Percentiles rank a stretch among this genome's conserved stretches.
Conservation (phyloP, 1,284 basidiomycete species). For the Pterula multifida region DNA sequence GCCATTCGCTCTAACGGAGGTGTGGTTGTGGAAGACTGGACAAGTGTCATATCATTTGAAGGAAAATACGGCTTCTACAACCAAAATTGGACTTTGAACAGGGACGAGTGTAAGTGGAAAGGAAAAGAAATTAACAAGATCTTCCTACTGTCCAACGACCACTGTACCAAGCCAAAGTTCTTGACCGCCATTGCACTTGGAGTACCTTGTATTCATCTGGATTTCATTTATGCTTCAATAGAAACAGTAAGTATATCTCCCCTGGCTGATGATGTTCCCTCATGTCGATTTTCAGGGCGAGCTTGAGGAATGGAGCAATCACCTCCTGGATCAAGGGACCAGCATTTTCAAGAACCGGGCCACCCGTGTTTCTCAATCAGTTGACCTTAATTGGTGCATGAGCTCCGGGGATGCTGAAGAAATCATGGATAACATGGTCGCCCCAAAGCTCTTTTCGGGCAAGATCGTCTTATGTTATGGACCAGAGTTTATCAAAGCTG, state of each 20-base stretch:
- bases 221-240: constrained; percentile 44
- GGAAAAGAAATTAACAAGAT: constrained; percentile 33
- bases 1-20: constrained; percentile 48
- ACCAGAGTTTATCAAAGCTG: constrained; percentile 36
- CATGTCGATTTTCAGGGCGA: neutral
- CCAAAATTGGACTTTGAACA: constrained; percentile 38
- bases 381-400: constrained; percentile 16
- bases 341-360: constrained; percentile 34
- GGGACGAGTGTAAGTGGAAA: constrained; percentile 26
- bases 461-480: constrained; percentile 46
- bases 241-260: constrained; percentile 22
- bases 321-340: constrained; percentile 55
- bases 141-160: constrained; percentile 56
- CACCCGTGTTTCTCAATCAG: constrained; percentile 51
- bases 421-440: constrained; percentile 43
- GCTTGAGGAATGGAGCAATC: constrained; percentile 45
- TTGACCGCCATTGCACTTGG: constrained; percentile 75
- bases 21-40: constrained; percentile 51
- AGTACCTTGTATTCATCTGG: constrained; percentile 66
- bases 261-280: neutral
- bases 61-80: constrained; percentile 26
- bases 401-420: constrained; percentile 21
- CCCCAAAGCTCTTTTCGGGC: constrained; percentile 40
- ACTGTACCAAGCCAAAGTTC: constrained; percentile 64
- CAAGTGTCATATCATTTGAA: constrained; percentile 49